Base-by-base conservation (phyloP, 257 asterid genomes). In the Haberlea rhodopensis region DNA sequence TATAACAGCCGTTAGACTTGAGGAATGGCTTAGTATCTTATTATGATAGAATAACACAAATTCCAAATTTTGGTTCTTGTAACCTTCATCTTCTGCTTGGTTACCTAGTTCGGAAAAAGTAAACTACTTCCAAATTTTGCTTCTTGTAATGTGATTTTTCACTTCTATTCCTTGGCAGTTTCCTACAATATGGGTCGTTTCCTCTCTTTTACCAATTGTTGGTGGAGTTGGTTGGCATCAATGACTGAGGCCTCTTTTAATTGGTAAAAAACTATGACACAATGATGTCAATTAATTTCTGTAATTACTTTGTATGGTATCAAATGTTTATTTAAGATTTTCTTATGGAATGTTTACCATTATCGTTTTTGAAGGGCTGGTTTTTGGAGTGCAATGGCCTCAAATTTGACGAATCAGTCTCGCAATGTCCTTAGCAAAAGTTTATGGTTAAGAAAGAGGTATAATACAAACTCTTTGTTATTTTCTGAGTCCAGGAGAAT, bases 301-400 rank as follows among this genome's bases (percentile, higher is more conserved):
- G 27, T 13, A 43, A 27, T 43, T 31, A 6, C 59, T 65, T 18
- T 49, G 7, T 53, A 29, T 49, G n/a, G n/a, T 55, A 60, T 13
- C 57, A 20, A 31, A 11, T 63, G 25, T 31, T 48, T 24, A 51
- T 63, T 68, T 63, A 53, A 43, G 45, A 63, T 62, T 46, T 62
- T 45, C 63, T 40, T 48, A 48, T 68, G 56, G 60, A 64, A 29
- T n/a, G n/a, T 24, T 62, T 60, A 40, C 57, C 53, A 20, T 52
- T 25, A 69, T n/a, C n/a, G n/a, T 56, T 73, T 61, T 63, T 70
- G 54, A 75, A 89, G 98, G 98, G 84, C 85, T 74, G 98, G 97
- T 16, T 89, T 91, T 70, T 89, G 91, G 98, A 89, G 96, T 74
- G 98, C 97, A 8, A 92, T 92, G 98, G 98, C 97, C 78, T 92